Base-by-base conservation (phyloP, 2,329 filamentous ascomycete species). In the Capronia epimyces region DNA sequence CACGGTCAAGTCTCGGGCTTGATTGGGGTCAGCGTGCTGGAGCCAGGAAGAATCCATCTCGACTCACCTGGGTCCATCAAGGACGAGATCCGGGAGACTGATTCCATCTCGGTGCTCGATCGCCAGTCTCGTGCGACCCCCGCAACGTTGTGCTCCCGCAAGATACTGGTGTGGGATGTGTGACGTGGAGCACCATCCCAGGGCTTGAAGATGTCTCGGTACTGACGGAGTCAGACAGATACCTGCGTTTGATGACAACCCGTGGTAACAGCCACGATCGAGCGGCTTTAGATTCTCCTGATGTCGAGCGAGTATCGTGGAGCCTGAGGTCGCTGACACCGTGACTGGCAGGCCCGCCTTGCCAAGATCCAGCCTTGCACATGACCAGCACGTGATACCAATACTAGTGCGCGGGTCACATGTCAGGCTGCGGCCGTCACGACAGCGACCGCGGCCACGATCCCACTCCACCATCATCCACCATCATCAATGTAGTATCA, bases 1-100 rank as follows among this genome's bases (percentile, higher is more conserved):
- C 71, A 98, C 83, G 50, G 93, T 98, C 66, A 98, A 84, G 72
- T 97, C 93, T 71, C 93, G 86, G 67, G 93, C 93, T 95, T 72
- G 62, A 52, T 59, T 55, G 52, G 45, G 45, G 50, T 63, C 49
- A 65, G 57, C 37, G 50, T 54, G 46, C 27, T 52, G 50, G 27
- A 60, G 43, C 55, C 50, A 58, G 4, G 52, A 46, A 9, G 52
- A 32, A 36, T 58, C 55, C 55, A 60, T 58, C 59, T 20, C 27
- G 24, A 50, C 49, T 43, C 22, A 95, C 91, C 89, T 72, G 87
- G 93, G 76, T 97, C 93, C 69, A 98, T 84, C 72, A 97, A 81
- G 68, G 83, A 88, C 62, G 90, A 95, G 70, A 98, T 94, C 65
- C 87, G 82, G 59, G 91, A 89, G 67, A 97, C 89, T 18, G 91